Percentiles rank a stretch among this genome's conserved stretches.
Conservation (phyloP, 1,284 basidiomycete genomes). For the Sanghuangporus sanghuang region DNA sequence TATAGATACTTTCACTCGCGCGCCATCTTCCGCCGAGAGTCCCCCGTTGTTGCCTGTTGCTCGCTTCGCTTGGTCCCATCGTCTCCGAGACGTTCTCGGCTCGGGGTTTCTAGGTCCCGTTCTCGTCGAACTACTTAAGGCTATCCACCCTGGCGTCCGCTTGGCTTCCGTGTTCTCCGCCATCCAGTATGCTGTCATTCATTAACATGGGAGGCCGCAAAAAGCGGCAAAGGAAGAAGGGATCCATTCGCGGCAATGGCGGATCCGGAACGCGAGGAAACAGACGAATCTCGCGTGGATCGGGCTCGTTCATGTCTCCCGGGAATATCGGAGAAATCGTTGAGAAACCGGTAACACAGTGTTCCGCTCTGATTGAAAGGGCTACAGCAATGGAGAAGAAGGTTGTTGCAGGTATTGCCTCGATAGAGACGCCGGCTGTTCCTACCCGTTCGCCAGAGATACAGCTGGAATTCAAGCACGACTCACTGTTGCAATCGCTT, state of each 20-base stretch:
- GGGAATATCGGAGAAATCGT: constrained; percentile 6
- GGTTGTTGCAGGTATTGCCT: not conserved
- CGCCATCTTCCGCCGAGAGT: not conserved
- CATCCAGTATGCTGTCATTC: constrained; percentile 17
- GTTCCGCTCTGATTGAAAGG: not conserved
- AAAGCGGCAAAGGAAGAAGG: constrained; percentile 7
- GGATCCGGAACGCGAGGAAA: not conserved
- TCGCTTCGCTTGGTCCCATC: not conserved
- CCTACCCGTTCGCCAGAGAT: constrained; percentile 11
- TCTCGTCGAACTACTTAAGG: not conserved
- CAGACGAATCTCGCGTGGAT: constrained; percentile 3
- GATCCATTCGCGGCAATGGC: not conserved
- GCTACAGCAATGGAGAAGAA: not conserved
- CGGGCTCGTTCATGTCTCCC: constrained; percentile 16
- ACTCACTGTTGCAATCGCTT: constrained; percentile 9
- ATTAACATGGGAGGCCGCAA: constrained; percentile 18
- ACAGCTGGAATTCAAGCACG: constrained; percentile 16
- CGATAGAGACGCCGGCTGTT: not conserved
- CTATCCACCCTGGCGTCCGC: constrained; percentile 9
- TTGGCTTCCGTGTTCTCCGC: constrained; percentile 8
- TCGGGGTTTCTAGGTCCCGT: not conserved
- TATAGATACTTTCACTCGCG: not conserved
- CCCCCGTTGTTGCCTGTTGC: not conserved
- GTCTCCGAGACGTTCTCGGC: not conserved
- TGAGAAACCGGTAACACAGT: not conserved